Evolutionary conservation across 2,329 filamentous ascomycete genomes (phyloP).

Genomic region (Trichoderma harzianum): DNA sequence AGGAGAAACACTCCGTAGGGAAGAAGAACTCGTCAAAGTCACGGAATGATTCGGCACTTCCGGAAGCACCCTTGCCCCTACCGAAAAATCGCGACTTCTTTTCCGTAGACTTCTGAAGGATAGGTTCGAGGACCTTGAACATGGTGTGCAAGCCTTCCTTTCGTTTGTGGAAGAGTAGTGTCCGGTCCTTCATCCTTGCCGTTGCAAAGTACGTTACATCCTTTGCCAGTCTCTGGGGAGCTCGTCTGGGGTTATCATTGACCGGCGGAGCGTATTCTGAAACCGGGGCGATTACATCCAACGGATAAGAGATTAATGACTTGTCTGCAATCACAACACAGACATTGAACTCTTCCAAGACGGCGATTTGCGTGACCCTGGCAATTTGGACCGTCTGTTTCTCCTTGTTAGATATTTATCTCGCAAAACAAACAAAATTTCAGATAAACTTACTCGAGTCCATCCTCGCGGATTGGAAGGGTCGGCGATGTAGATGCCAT

Average conservation of each 20-base stretch:
- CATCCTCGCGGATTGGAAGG: slow-evolving; percentile 87
- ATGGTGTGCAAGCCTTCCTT: slow-evolving; percentile 87
- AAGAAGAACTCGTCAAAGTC: slow-evolving; percentile 99
- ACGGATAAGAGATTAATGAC: slow-evolving; percentile 85
- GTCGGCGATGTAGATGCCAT: slow-evolving; percentile 87
- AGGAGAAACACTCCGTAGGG: slow-evolving; percentile 87
- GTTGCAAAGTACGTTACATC: slow-evolving; percentile 97
- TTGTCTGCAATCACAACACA: slow-evolving; percentile 91
- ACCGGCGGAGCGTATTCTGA: slow-evolving; percentile 58
- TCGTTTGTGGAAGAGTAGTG: slow-evolving; percentile 94
- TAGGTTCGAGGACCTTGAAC: slow-evolving; percentile 95
- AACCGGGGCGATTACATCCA: slow-evolving; percentile 74
- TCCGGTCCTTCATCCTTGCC: slow-evolving; percentile 94
- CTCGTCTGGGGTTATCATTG: slow-evolving; percentile 72
- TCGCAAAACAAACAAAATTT: not conserved
- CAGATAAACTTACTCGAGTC: slow-evolving; percentile 64
- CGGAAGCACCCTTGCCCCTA: slow-evolving; percentile 55
- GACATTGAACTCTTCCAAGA: slow-evolving; percentile 92
- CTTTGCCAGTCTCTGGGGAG: slow-evolving; percentile 88
- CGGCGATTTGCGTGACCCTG: slow-evolving; percentile 86
- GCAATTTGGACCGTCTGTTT: slow-evolving; percentile 68
- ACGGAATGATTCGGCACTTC: slow-evolving; percentile 89
- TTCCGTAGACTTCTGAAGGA: slow-evolving; percentile 87
- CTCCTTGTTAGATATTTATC: not conserved
- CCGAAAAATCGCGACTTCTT: slow-evolving; percentile 70